Percentiles rank a stretch among this genome's conserved stretches.
Conservation (phyloP, 176 grass and related monocot genomes). For the Thinopyrum elongatum region DNA sequence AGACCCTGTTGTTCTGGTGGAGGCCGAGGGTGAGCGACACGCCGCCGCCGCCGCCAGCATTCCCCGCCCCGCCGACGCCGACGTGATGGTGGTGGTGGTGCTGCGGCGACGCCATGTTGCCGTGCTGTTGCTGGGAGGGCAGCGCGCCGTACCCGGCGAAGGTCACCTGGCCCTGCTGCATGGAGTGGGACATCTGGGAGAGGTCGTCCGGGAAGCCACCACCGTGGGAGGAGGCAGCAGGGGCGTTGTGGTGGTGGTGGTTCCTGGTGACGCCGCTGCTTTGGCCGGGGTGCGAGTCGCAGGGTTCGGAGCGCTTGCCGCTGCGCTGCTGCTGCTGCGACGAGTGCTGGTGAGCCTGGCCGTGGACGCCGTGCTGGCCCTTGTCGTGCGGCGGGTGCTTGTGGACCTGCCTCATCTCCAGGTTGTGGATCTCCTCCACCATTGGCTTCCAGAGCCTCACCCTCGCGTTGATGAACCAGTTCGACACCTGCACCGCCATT, state of each 20-base stretch:
- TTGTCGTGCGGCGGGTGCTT: conserved; percentile 52
- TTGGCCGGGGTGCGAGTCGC: conserved; percentile 39
- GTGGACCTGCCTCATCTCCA: conserved; percentile 72
- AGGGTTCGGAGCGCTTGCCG: conserved; percentile 47
- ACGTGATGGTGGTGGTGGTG: conserved; percentile 49
- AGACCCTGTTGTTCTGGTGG: conserved; percentile 73
- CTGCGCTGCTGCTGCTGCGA: conserved; percentile 42
- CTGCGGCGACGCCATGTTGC: conserved; percentile 7
- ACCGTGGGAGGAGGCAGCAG: conserved; percentile 17
- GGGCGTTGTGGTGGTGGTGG: conserved; percentile 8
- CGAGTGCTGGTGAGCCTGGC: conserved; percentile 42
- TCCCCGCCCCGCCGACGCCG: neutral
- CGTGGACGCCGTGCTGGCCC: conserved; percentile 13
- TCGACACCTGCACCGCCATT: conserved; percentile 63
- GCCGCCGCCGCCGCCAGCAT: neutral
- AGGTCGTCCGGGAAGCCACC: conserved; percentile 52
- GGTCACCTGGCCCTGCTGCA: conserved; percentile 48
- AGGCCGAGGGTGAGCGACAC: conserved; percentile 94
- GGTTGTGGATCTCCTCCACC: conserved; percentile 97
- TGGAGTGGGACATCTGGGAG: conserved; percentile 51
- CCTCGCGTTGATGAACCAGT: conserved; percentile 99
- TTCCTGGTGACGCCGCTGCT: conserved; percentile 45
- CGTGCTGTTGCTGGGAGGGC: conserved; percentile 22
- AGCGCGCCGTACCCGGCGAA: conserved; percentile 46
- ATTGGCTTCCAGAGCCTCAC: conserved; percentile 98